These are phyloP conservation scores for Nigrospora sphaerica DNA, from an alignment of 2,329 filamentous ascomycete genomes.

Conservation along the genomic window DNA sequence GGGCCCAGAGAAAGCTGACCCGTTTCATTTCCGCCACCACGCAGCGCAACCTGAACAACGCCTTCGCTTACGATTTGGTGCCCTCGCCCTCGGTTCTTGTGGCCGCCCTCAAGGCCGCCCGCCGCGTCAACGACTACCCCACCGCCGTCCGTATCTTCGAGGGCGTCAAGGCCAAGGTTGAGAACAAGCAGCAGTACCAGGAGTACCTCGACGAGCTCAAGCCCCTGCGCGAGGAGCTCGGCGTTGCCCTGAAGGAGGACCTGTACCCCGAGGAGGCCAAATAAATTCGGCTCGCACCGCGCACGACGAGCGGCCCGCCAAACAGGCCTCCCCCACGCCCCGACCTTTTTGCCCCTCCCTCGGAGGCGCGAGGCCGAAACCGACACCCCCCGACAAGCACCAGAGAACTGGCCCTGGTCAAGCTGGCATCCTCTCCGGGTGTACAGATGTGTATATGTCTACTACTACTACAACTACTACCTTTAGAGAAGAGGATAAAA, in stretches of 20 bases:
- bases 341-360: too few species aligned
- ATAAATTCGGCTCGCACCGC: neutral
- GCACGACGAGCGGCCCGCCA: too few species aligned
- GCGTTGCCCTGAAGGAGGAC: constrained; percentile 84
- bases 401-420: too few species aligned
- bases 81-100: constrained; percentile 86
- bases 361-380: too few species aligned
- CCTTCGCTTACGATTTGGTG: constrained; percentile 99
- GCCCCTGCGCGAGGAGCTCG: constrained; percentile 86
- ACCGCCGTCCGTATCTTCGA: constrained; percentile 98
- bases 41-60: constrained; percentile 74
- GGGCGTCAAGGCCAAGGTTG: constrained; percentile 98
- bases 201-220: constrained; percentile 94
- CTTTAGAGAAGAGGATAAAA: constrained; percentile 6
- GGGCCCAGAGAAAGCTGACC: too few species aligned
- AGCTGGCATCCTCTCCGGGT: neutral
- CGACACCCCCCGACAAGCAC: too few species aligned
- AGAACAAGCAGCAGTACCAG: constrained; percentile 96
- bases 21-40: constrained; percentile 1
- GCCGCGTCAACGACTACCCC: constrained; percentile 96
- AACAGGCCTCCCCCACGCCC: too few species aligned
- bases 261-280: constrained; percentile 68
- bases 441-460: constrained; percentile 8
- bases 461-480: constrained; percentile 5
- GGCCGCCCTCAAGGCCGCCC: constrained; percentile 86